Base-by-base conservation (phyloP, 2,329 filamentous ascomycete species). In the Aspergillus felis region DNA sequence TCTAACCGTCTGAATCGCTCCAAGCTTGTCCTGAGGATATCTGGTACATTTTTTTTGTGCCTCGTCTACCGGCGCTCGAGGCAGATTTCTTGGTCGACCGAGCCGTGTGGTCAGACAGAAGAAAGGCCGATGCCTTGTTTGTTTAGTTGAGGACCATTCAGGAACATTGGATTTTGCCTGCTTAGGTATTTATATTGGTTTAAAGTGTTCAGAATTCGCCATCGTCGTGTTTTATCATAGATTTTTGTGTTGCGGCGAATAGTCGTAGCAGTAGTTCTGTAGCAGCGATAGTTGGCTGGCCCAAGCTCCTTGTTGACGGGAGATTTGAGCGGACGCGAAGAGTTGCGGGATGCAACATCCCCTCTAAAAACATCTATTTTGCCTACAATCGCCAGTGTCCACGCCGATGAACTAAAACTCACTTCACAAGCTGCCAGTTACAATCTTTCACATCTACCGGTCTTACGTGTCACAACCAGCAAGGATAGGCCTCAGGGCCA, bases 271-370 rank as follows among this genome's bases (percentile, higher is more conserved):
- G 32, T 17, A 17, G 14, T 7, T 14, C 3, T 17, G 32, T 38
- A 38, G 32, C 14, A 38, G 32, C 32, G 14, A 42, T 47, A 59
- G 60, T 53, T 51, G 57, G 63, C 62, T 74, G 71, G 72, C 69
- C 72, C 70, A 73, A 74, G 72, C 72, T 74, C 66, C 69, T 68
- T 71, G 68, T 71, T 71, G 68, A 69, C 64, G 50, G 56, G 51
- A 56, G 65, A 67, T 61, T 61, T 59, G 63, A 28, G 54, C 48
- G 63, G 62, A 67, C 64, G 63, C 65, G 66, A 64, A 61, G 14
- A 17, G 55, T 57, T 44, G 59, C 52, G 58, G 61, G 27, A 17
- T 54, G 35, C 22, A 54, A 44, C 28, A 42, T 53, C 50, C 29
- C 27, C 61, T 54, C 54, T 54, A 57, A 55, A 61, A 59, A 50